These are phyloP conservation scores for Vigna trinervia DNA, from an alignment of 306 rosid species.

Conservation along the genomic window DNA sequence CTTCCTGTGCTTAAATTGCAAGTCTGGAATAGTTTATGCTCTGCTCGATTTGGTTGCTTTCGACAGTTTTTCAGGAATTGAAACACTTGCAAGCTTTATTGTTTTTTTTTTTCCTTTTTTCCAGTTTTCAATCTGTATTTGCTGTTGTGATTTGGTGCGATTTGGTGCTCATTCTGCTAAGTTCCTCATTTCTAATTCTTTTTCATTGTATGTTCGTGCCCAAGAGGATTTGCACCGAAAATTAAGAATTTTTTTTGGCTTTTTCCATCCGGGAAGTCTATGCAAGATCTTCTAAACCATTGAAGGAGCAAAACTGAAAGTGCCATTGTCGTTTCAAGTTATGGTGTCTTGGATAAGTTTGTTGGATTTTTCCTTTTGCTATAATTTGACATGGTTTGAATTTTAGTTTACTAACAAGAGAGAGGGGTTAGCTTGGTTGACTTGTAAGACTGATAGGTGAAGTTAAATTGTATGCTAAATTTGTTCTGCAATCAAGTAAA, in stretches of 20 bases:
- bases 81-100: constrained; percentile 33
- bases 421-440: background rate
- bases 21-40: background rate
- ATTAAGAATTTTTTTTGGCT: background rate
- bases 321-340: constrained; percentile 28
- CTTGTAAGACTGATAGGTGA: constrained; percentile 12
- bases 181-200: background rate
- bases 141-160: background rate
- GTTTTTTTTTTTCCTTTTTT: background rate
- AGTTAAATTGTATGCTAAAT: constrained; percentile 11
- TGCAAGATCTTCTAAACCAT: constrained; percentile 14
- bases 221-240: background rate
- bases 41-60: constrained; percentile 5
- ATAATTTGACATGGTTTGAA: constrained; percentile 16
- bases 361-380: constrained; percentile 13
- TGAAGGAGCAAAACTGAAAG: background rate
- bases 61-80: background rate
- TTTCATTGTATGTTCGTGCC: constrained; percentile 10
- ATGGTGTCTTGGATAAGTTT: background rate
- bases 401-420: constrained; percentile 22
- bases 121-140: background rate
- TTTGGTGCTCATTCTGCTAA: background rate
- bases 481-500: background rate
- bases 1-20: background rate
- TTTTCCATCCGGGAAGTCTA: constrained; percentile 12